Evolutionary conservation across 306 rosid species (phyloP), one percentile per base, ranked within the genome.

Genomic region (Gastrolobium villosum): DNA sequence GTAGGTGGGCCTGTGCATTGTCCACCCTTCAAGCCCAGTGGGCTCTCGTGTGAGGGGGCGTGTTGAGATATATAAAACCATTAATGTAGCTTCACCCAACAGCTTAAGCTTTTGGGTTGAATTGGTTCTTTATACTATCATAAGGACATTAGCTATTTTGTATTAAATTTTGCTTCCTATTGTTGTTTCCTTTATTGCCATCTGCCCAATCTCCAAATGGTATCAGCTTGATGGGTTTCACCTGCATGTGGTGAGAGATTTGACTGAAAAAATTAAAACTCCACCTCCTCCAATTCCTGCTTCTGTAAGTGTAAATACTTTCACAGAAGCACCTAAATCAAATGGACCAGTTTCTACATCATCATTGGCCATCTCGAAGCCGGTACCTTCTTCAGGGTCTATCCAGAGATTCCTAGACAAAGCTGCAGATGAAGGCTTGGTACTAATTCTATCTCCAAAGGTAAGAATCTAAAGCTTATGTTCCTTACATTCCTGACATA

Each of bases 381-480:
- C 83, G 15, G 65, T 40, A 50, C 64, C 83, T 65, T 87, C 87
- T 87, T 72, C 92, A 26, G 52, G 70, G 36, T 80, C 83, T 39
- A 59, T 85, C 71, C 88, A 85, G 81, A 73, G 82, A 57, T 79
- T 89, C 72, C 57, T 94, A 54, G 88, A 92, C 72, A 92, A 71
- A 69, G 96, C 98, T 63, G 90, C 90, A 7, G 97, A 92, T 76
- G 97, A 87, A 71, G 99, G 99, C 75, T 82, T 95, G 84, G 91
- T 86, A 31, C 79, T 95, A 84, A 83, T 95, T 83, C 57, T 4
- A 26, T 92, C 97, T 82, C 99, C 99, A 37, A 83, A 37, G 89
- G 99, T 95, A 86, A 83, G 82, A 46, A 35, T 65, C 65, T 15
- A 43, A 35, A 52, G 52, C 57, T 60, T 28, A 45, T 34, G 34